phyloP scores from a whole-genome alignment of 116 monocot species.

The Trichopus zeylanicus region DNA sequence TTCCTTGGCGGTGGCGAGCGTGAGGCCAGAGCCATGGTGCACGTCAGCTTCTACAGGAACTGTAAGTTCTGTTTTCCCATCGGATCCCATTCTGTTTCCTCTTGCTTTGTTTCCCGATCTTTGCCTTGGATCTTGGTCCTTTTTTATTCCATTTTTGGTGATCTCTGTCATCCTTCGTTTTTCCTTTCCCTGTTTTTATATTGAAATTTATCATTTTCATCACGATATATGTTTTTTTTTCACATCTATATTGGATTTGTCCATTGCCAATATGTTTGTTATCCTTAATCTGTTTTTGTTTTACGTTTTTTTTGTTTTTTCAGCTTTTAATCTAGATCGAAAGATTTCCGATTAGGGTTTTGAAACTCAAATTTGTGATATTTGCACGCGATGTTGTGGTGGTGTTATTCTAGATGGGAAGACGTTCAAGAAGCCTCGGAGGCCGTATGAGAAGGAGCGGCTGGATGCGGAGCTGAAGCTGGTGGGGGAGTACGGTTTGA shows the following conservation, averaged over 20 bases:
- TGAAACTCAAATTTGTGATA: neutral
- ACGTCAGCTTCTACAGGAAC: constrained; percentile 39
- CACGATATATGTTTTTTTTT: too few species aligned
- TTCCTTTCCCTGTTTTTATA: too few species aligned
- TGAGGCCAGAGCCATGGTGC: constrained; percentile 20
- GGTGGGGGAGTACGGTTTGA: constrained; percentile 59
- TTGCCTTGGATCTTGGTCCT: neutral
- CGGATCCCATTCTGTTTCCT: neutral
- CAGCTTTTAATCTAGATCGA: too few species aligned
- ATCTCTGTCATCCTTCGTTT: too few species aligned
- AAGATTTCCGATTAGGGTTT: neutral
- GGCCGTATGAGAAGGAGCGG: constrained; percentile 63
- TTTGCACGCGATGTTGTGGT: neutral
- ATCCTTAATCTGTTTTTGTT: too few species aligned
- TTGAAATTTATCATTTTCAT: too few species aligned
- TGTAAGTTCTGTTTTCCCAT: constrained; percentile 14
- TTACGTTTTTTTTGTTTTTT: too few species aligned
- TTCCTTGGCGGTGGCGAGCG: neutral
- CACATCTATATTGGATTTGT: too few species aligned
- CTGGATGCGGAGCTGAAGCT: constrained; percentile 58
- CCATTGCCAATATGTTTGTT: too few species aligned
- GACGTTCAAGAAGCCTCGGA: constrained; percentile 55
- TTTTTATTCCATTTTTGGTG: too few species aligned
- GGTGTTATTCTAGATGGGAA: constrained; percentile 28
- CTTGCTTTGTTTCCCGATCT: neutral